Conservation (phyloP, 371 early-diverging fungal species). For the Cladochytrium tenue region DNA sequence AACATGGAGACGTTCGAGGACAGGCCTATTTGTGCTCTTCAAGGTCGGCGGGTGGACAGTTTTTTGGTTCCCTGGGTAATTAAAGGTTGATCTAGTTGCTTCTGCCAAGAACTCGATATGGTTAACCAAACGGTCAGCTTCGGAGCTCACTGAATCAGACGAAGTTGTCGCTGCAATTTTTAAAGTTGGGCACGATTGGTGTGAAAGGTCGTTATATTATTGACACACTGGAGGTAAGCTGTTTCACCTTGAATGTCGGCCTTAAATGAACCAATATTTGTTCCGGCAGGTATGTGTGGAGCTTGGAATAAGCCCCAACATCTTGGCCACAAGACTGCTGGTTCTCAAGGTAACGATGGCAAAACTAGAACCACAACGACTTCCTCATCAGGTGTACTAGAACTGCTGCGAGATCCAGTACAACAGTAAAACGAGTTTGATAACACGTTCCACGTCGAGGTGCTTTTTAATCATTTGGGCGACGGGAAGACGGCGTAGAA, state of each 20-base stretch:
- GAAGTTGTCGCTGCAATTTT: conserved; percentile 18
- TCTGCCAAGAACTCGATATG: conserved; percentile 15
- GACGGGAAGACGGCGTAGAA: conserved; percentile 4
- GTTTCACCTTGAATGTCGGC: too few relatives aligned
- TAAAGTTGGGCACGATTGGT: conserved; percentile 11
- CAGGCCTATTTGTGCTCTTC: conserved; percentile 12
- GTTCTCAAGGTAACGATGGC: conserved; percentile 10
- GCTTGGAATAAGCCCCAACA: too few relatives aligned
- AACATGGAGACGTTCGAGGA: conserved; percentile 44
- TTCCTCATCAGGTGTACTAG: too few relatives aligned
- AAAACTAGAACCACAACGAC: neutral
- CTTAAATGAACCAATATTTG: too few relatives aligned
- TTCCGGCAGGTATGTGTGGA: too few relatives aligned
- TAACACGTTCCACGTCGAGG: conserved; percentile 24
- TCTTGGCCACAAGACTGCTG: too few relatives aligned
- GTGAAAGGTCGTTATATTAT: conserved; percentile 5
- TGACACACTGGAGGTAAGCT: conserved; percentile 22
- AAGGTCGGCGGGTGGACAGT: conserved; percentile 18
- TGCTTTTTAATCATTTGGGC: conserved; percentile 2
- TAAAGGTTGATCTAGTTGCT: too few relatives aligned
- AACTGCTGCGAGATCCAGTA: conserved; percentile 21
- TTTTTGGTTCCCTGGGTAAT: neutral
- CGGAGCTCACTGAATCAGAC: conserved; percentile 20
- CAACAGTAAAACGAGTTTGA: conserved; percentile 16
- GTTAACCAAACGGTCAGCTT: conserved; percentile 23